Base-by-base conservation (phyloP, 495 filamentous ascomycete species). In the Penicillium soppii region DNA sequence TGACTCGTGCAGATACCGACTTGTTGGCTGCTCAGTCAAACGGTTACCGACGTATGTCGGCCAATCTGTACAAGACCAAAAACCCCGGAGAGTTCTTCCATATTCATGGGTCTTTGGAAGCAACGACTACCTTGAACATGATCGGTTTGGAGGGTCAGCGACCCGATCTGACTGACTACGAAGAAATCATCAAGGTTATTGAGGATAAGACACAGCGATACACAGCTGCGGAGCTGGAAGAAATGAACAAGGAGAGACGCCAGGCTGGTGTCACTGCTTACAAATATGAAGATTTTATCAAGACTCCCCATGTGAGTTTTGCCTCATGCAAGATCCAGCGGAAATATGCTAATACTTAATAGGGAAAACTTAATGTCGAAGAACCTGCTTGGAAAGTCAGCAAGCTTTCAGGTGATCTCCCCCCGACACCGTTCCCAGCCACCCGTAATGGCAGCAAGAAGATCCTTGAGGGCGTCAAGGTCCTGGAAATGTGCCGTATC, bases 81-180 rank as follows among this genome's bases (percentile, higher is more conserved):
- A 78, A 75, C 41, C 72, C 68, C 21, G 80, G 75, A 37, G 76
- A 85, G 57, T 92, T 78, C 61, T 91, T 85, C 61, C 88, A 92
- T 61, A 87, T 90, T 47, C 88, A 91, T 65, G 87, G 88, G 23
- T 90, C 87, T 1, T 65, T 91, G 9, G 85, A 89, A 50, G 87
- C 88, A 15, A 80, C 75, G 9, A 81, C 75, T 6, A 86, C 85
- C 3, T 69, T 90, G 45, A 71, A 81, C 41, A 90, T 89, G 86
- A 82, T 90, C 45, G 86, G 85, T 1, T 71, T 91, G 22, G 80
- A 85, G 15, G 72, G 84, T 1, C 73, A 82, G 33, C 72, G 78
- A 7, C 82, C 86, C 9, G 78, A 82, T 45, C 54, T 89, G 59
- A 86, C 79, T 2, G 81, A 83, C 52, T 88, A 90, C 49, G 77